Conservation (phyloP, 2,329 filamentous ascomycete species). For the Lithohypha guttulata region DNA sequence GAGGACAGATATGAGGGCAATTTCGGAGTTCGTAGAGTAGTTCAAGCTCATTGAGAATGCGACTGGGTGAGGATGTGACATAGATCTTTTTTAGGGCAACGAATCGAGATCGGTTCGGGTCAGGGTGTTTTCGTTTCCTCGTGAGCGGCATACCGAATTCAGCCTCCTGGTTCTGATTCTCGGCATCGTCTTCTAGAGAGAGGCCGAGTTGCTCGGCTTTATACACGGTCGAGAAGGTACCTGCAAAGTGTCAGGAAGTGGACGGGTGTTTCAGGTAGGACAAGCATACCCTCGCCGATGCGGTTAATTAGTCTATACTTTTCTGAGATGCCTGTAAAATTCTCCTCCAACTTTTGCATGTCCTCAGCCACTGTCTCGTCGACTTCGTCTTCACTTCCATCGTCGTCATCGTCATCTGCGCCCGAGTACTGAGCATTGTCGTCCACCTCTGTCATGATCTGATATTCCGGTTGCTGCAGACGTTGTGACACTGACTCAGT, state of each 20-base stretch:
- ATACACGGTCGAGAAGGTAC: constrained; percentile 97
- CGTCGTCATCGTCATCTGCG: constrained; percentile 25
- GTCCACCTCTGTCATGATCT: constrained; percentile 14
- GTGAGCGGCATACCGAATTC: constrained; percentile 59
- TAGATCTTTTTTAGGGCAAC: constrained; percentile 99
- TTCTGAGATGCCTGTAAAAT: constrained; percentile 72
- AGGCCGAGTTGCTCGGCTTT: constrained; percentile 80
- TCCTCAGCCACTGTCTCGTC: constrained; percentile 59
- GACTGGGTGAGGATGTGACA: constrained; percentile 84
- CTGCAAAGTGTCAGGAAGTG: constrained; percentile 38
- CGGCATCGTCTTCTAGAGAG: constrained; percentile 73
- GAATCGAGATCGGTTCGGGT: constrained; percentile 53
- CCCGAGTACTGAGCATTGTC: constrained; percentile 26
- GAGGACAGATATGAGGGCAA: constrained; percentile 76
- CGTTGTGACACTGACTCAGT: constrained; percentile 4
- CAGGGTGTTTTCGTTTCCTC: constrained; percentile 41
- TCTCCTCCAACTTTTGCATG: constrained; percentile 72
- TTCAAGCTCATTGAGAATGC: constrained; percentile 94
- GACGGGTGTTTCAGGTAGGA: constrained; percentile 8
- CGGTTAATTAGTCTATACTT: constrained; percentile 87
- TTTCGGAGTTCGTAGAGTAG: constrained; percentile 77
- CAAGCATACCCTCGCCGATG: constrained; percentile 73
- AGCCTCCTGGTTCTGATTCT: constrained; percentile 67
- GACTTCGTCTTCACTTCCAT: constrained; percentile 30
- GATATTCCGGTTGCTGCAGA: constrained; percentile 6